These are phyloP conservation scores for Grosmannia clavigera DNA, from an alignment of 2,329 filamentous ascomycete species.

Conservation along the genomic window DNA sequence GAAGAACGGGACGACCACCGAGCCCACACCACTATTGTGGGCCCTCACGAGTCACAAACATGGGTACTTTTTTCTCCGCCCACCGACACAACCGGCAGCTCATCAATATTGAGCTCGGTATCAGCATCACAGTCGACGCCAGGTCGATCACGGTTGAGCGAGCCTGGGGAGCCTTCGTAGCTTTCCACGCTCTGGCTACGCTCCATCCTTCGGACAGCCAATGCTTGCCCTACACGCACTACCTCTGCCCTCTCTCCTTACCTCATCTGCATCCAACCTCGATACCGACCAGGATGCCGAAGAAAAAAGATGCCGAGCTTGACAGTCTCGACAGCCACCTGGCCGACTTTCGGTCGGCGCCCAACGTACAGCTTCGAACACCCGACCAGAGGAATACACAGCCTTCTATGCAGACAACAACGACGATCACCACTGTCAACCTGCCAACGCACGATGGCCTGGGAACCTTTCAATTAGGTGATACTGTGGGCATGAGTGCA, in stretches of 20 bases:
- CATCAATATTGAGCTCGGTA: conserved; percentile 53
- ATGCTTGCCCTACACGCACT: conserved; percentile 15
- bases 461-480: conserved; percentile 60
- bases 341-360: conserved; percentile 66
- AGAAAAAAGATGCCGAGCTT: conserved; percentile 63
- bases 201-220: conserved; percentile 4
- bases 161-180: conserved; percentile 71
- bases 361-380: conserved; percentile 22
- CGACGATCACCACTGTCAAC: conserved; percentile 12
- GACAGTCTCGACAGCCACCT: conserved; percentile 90
- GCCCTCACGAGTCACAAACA: conserved; percentile 62
- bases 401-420: background rate
- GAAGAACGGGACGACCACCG: conserved; percentile 3
- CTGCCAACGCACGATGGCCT: conserved; percentile 89
- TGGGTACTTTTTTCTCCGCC: conserved; percentile 90
- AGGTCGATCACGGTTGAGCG: conserved; percentile 63
- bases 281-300: conserved; percentile 12
- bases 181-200: conserved; percentile 43
- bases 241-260: conserved; percentile 18
- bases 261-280: conserved; percentile 6
- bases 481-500: conserved; percentile 38
- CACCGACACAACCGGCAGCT: conserved; percentile 40
- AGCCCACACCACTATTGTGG: background rate
- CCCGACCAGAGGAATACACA: conserved; percentile 18
- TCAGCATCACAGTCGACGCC: conserved; percentile 51